phyloP scores from a whole-genome alignment of 225 moss, liverwort and hornwort species.

The Lunularia cruciata region DNA sequence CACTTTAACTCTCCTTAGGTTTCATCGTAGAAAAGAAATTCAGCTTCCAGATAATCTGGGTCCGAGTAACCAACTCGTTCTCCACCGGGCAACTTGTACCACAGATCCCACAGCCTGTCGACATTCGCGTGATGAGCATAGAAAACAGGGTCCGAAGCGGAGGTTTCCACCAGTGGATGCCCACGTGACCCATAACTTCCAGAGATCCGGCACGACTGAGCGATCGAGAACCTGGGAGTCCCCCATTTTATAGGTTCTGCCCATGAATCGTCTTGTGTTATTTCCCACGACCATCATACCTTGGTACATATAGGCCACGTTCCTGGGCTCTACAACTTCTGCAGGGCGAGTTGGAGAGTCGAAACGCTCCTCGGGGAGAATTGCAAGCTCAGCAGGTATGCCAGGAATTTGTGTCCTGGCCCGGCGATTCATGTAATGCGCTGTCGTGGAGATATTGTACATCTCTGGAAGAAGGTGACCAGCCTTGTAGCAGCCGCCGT shows the following conservation, averaged over 20 bases:
- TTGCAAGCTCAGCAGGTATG: not conserved
- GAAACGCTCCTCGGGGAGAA: not conserved
- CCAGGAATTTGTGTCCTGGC: not conserved
- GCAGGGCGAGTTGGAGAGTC: not conserved
- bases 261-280: not conserved
- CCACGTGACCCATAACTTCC: slow-evolving; percentile 53
- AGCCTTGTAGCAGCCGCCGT: slow-evolving; percentile 8
- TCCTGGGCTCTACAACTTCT: not conserved
- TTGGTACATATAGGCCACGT: not conserved
- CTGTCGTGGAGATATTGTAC: not conserved
- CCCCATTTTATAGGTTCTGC: not conserved
- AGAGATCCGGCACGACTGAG: slow-evolving; percentile 20
- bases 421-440: not conserved
- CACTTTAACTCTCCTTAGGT: slow-evolving; percentile 21
- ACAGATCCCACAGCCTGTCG: slow-evolving; percentile 44
- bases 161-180: slow-evolving; percentile 49
- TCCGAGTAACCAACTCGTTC: slow-evolving; percentile 7
- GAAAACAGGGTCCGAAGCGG: slow-evolving; percentile 45
- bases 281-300: not conserved
- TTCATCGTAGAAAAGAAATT: slow-evolving; percentile 35
- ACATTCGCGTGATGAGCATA: slow-evolving; percentile 40
- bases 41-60: slow-evolving; percentile 27
- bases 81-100: slow-evolving; percentile 37
- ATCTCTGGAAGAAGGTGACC: not conserved
- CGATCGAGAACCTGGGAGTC: not conserved